Evolutionary conservation across 169 alveolate genomes (phyloP).

Genomic region (Babesia caballi): DNA sequence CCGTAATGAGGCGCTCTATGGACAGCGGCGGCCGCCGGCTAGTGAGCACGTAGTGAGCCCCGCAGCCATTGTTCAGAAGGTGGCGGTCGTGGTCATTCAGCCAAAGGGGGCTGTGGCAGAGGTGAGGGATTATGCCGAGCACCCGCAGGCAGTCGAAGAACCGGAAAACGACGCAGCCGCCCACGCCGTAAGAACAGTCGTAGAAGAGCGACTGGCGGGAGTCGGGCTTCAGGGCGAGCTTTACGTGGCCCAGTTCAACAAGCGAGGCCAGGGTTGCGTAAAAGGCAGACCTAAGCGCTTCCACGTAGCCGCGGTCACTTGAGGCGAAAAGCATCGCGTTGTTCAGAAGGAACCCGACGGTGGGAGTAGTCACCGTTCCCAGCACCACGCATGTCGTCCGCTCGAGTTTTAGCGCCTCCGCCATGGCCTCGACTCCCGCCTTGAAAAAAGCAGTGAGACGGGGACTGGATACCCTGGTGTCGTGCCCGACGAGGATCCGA

Average conservation of each 20-base stretch:
- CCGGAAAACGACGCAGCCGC: slow-evolving; percentile 26
- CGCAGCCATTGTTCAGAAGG: slow-evolving; percentile 47
- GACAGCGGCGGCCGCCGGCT: slow-evolving; percentile 24
- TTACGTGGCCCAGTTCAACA: slow-evolving; percentile 18
- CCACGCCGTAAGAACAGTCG: slow-evolving; percentile 59
- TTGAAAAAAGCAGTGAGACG: slow-evolving; percentile 11
- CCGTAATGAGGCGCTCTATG: background rate
- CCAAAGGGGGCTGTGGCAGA: slow-evolving; percentile 20
- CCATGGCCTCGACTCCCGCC: slow-evolving; percentile 33
- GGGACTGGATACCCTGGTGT: slow-evolving; percentile 34
- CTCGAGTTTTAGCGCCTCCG: slow-evolving; percentile 9
- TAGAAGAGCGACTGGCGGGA: slow-evolving; percentile 4
- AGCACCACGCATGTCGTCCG: background rate
- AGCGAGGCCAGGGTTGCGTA: background rate
- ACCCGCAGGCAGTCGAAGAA: slow-evolving; percentile 35
- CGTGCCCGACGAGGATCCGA: slow-evolving; percentile 45
- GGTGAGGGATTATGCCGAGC: slow-evolving; percentile 17
- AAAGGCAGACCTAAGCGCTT: slow-evolving; percentile 2
- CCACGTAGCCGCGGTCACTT: slow-evolving; percentile 14
- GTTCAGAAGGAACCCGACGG: slow-evolving; percentile 37
- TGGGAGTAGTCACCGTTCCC: slow-evolving; percentile 54
- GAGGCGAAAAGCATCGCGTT: background rate
- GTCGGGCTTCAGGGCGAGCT: background rate
- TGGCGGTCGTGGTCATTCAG: background rate
- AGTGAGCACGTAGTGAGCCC: slow-evolving; percentile 69